Base-by-base conservation (phyloP, 2,329 filamentous ascomycete genomes). In the Achaetomium macrosporum region DNA sequence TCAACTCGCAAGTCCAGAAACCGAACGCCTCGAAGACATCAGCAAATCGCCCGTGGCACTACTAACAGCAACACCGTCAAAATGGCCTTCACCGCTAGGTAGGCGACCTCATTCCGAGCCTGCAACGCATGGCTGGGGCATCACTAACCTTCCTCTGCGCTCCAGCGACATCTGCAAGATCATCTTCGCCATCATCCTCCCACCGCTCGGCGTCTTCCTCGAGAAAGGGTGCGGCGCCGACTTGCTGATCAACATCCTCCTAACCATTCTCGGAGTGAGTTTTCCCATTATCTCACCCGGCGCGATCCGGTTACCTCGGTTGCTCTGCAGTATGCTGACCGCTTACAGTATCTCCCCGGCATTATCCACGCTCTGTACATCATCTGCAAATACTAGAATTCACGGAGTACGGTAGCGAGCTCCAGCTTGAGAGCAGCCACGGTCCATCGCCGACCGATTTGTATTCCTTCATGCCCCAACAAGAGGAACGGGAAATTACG, bases 341-440 rank as follows among this genome's bases (percentile, higher is more conserved):
- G 52, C 59, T 46, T 76, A 36, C 39, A 57, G 55, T 56, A 78
- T 68, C 79, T 91, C 65, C 87, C 86, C 60, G 88, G 90, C 71
- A 91, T 95, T 75, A 89, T 95, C 71, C 90, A 96, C 77, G 90
- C 90, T 57, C 75, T 95, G 76, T 95, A 93, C 80, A 91, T 95
- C 67, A 93, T 95, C 63, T 78, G 93, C 65, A 93, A 92, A 74
- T 92, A 90, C 70, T 95, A 89, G 52, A n/a, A 9, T n/a, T 4
- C 35, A 13, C 35, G 8, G 3, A 3, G 35, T 8, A 8, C 35
- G 7, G 13, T n/a, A n/a, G 25, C 25, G 25, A 25, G 25, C 25
- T 25, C 25, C 25, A 25, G n/a, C 25, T 2, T 11, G 37, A 17
- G 19, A 2, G n/a, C 8, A 17, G 35, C 25, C n/a, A n/a, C n/a